Conservation (phyloP, 257 asterid genomes). For the Linderniella brevidens region DNA sequence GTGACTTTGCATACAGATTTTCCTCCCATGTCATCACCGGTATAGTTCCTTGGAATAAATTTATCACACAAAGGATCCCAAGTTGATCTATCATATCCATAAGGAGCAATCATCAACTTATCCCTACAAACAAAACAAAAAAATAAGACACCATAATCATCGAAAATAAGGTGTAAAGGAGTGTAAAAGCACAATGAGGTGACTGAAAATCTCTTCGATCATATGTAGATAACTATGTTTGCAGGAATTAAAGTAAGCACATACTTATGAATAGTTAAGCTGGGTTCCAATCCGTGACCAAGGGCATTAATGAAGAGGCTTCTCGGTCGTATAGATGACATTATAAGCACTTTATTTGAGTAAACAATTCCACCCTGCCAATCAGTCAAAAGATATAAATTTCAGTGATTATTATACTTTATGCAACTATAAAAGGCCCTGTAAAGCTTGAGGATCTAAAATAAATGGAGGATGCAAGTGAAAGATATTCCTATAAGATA, state of each 20-base stretch:
- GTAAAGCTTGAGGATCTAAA: too few relatives aligned
- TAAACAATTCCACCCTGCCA: constrained; percentile 73
- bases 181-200: background rate
- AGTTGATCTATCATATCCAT: constrained; percentile 40
- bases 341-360: constrained; percentile 52
- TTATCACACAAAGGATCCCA: constrained; percentile 70
- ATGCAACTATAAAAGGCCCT: background rate
- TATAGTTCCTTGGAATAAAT: constrained; percentile 43
- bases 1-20: constrained; percentile 44
- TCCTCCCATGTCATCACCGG: constrained; percentile 44
- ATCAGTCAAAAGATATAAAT: constrained; percentile 8
- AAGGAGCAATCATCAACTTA: constrained; percentile 51
- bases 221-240: background rate
- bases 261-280: constrained; percentile 51
- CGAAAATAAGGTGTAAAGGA: constrained; percentile 1
- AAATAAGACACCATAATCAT: constrained; percentile 8
- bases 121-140: constrained; percentile 30
- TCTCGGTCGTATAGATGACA: constrained; percentile 41
- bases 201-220: background rate
- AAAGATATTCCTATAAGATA: too few relatives aligned
- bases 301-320: constrained; percentile 24
- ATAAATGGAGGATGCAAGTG: too few relatives aligned
- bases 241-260: constrained; percentile 12
- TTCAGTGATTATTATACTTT: background rate
- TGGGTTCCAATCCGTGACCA: constrained; percentile 50